Evolutionary conservation across 495 filamentous ascomycete genomes (phyloP), one percentile per base, ranked within the genome.

Genomic region (Neurospora sp.): DNA sequence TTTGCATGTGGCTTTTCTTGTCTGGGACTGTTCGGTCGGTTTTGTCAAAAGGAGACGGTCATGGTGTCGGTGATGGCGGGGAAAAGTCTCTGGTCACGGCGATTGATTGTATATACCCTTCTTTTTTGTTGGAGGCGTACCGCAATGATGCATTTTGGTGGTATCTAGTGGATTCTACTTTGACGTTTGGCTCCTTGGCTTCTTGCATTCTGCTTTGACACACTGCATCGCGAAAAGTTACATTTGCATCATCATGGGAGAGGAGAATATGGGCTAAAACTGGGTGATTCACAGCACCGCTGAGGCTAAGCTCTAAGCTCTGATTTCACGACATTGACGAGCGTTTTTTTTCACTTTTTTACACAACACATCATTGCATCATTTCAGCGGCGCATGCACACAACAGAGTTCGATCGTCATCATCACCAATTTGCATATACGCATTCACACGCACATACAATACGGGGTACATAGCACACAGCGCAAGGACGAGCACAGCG

Each of bases 21-120:
- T 31, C 54, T 62, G 31, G 48, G 48, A 31, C 24, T 11, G 43
- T 48, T 48, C 4, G 19, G 43, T 48, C 19, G 42, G 42, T 48
- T 48, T 8, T 48, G n/a, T 24, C 21, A 17, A 19, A 62, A 34
- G n/a, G n/a, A n/a, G 13, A 34, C 54, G 28, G 54, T 66, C 54
- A 66, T 66, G 54, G 28, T 34, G 54, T 66, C 54, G 54, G 54
- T 66, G 54, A 66, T 66, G 54, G 54, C 54, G 54, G 54, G 28
- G 54, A 66, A 66, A 34, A 34, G 54, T 34, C 54, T 36, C 54
- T 66, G 54, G 13, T 66, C 54, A 66, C 28, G 28, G 15, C 28
- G 54, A 66, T 66, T 66, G 54, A 66, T 66, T 66, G 54, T 66
- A 66, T 66, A 66, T 66, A 66, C 54, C 54, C 54, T 66, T 62